A percentile compares a stretch with the other conserved stretches of the same genome.
Conservation (phyloP, 352 stramenopile genomes). For the Halophytophthora polymorphica region DNA sequence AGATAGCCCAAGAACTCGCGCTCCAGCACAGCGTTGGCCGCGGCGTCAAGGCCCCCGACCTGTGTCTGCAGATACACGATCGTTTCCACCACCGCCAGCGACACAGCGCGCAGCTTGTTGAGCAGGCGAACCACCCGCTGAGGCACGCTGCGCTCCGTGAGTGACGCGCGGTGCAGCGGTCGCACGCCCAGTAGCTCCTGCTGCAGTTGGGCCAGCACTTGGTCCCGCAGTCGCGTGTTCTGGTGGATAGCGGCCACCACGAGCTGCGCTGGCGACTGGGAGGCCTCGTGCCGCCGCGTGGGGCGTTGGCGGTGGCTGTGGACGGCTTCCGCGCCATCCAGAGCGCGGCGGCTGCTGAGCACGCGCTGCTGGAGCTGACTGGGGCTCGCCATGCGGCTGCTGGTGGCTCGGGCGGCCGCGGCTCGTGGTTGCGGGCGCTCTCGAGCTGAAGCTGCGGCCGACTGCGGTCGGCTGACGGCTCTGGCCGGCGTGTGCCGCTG, state of each 20-base stretch:
- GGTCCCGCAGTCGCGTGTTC: slow-evolving; percentile 43
- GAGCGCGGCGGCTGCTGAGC: slow-evolving; percentile 32
- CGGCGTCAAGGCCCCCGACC: slow-evolving; percentile 1
- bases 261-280: slow-evolving; percentile 23
- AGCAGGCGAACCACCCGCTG: slow-evolving; percentile 43
- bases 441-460: slow-evolving; percentile 5
- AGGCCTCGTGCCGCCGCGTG: background rate
- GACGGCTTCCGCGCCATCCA: slow-evolving; percentile 1
- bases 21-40: slow-evolving; percentile 25
- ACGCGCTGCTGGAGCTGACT: slow-evolving; percentile 69
- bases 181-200: slow-evolving; percentile 27
- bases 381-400: slow-evolving; percentile 35
- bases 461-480: slow-evolving; percentile 9
- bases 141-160: slow-evolving; percentile 24
- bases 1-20: slow-evolving; percentile 47
- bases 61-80: slow-evolving; percentile 53
- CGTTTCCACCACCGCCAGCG: slow-evolving; percentile 62
- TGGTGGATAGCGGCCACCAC: slow-evolving; percentile 48
- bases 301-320: slow-evolving; percentile 4
- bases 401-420: slow-evolving; percentile 7
- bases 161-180: slow-evolving; percentile 19
- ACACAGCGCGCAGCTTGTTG: slow-evolving; percentile 58
- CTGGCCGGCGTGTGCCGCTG: background rate
- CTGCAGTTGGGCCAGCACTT: slow-evolving; percentile 40
- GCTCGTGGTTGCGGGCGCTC: slow-evolving; percentile 2